phyloP scores from a whole-genome alignment of 2,329 filamentous ascomycete genomes.

The Colletotrichum sp. region DNA sequence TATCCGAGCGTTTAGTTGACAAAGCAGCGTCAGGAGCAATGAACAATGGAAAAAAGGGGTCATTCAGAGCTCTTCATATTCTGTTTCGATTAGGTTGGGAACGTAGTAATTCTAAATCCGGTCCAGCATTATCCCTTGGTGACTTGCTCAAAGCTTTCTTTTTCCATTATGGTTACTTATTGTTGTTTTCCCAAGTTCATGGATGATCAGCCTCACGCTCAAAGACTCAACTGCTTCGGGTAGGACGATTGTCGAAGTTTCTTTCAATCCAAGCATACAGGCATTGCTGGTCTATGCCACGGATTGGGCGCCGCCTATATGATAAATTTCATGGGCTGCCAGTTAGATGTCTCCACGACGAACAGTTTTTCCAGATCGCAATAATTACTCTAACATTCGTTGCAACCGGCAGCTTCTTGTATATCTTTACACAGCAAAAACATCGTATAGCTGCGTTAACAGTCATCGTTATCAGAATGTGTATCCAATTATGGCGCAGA shows the following conservation, averaged over 20 bases:
- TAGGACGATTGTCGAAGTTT: not conserved
- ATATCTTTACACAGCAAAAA: not conserved
- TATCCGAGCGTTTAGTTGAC: not conserved
- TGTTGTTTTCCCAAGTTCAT: not conserved
- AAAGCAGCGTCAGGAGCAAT: not conserved
- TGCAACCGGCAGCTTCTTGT: too few relatives aligned
- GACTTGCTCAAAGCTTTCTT: not conserved
- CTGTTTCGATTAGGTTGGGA: not conserved
- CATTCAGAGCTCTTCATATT: not conserved
- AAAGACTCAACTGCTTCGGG: not conserved
- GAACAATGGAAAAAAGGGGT: not conserved
- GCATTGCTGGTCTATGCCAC: not conserved
- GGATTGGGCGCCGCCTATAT: not conserved
- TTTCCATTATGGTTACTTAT: not conserved
- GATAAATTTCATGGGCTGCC: not conserved
- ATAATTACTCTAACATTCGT: not conserved
- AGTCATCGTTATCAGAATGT: not conserved
- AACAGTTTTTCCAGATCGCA: not conserved
- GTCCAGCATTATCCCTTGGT: not conserved
- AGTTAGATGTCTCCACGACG: not conserved
- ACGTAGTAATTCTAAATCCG: not conserved
- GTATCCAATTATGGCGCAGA: conserved; percentile 4
- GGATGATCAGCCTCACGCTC: not conserved
- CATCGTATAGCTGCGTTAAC: not conserved
- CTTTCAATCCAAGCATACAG: not conserved